Base-by-base conservation (phyloP, 495 filamentous ascomycete genomes). In the Podospora pseudopauciseta region DNA sequence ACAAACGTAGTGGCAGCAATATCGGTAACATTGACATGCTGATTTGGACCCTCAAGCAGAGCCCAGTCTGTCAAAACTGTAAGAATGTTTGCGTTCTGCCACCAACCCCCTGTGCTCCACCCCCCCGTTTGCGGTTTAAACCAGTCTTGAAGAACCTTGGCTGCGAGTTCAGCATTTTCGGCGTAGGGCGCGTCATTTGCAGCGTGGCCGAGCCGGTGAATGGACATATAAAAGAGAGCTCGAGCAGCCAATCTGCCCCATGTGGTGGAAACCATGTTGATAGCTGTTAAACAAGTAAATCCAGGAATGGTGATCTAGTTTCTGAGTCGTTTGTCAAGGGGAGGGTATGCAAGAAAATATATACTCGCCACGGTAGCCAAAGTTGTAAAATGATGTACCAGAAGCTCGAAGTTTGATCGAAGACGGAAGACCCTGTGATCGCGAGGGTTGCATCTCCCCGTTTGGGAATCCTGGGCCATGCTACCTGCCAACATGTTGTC, bases 81-180 rank as follows among this genome's bases (percentile, higher is more conserved):
- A 68, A 92, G 75, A 65, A 82, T 84, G 74, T 92, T 93, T 66
- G 87, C 90, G 54, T 85, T 86, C 76, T 92, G 91, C 91, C 91
- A 93, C 91, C 91, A 93, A 2, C 87, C 87, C 28, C 80, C 82
- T 0, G 86, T 88, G 68, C 86, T 74, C 88, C 88, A 92, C 13
- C 91, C 78, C 18, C 90, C 90, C 0, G 82, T 89, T 7, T 70
- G 70, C 3, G 67, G 63, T 73, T 91, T 85, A 69, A 92, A 92
- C 86, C 87, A 92, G 27, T 59, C 66, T 70, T 91, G 88, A 2
- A 92, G 81, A 11, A 82, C 74, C 28, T 78, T 72, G 60, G 86
- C 71, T 5, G 79, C 86, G 20, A 75, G 67, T 39, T 81, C 75
- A 5, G 86, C 82, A 67, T 86, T 76, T 18, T 75, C 60, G 28